phyloP scores from a whole-genome alignment of 106 monocot genomes.

The Gastrodia elata region DNA sequence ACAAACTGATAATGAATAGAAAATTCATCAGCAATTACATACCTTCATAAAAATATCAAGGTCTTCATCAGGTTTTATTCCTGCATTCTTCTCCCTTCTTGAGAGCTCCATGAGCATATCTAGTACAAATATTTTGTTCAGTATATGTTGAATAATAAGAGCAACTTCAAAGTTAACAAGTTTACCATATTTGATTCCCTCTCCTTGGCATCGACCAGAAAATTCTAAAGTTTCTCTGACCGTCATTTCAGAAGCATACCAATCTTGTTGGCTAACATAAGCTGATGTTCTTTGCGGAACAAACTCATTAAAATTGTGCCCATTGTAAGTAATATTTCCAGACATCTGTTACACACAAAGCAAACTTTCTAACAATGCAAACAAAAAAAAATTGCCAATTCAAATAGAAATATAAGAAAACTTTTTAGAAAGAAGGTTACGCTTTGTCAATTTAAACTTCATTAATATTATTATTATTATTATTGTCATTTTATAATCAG shows the following conservation, averaged over 20 bases:
- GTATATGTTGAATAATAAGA: slow-evolving; percentile 9
- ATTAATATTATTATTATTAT: not conserved
- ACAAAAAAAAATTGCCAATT: not conserved
- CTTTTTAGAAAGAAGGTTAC: not conserved
- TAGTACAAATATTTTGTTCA: slow-evolving; percentile 16
- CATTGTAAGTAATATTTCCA: slow-evolving; percentile 85
- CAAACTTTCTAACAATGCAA: not conserved
- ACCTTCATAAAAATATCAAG: slow-evolving; percentile 99
- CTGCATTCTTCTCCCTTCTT: slow-evolving; percentile 81
- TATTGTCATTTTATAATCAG: not conserved
- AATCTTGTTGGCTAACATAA: slow-evolving; percentile 98
- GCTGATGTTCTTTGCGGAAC: slow-evolving; percentile 96
- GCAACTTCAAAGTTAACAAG: not conserved
- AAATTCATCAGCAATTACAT: not conserved
- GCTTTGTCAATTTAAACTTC: not conserved
- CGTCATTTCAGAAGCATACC: slow-evolving; percentile 85
- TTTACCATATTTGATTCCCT: slow-evolving; percentile 96
- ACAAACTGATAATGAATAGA: not conserved
- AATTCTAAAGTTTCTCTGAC: slow-evolving; percentile 93
- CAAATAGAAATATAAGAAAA: not conserved
- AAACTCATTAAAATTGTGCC: slow-evolving; percentile 74
- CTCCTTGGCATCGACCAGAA: slow-evolving; percentile 87
- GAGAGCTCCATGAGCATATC: slow-evolving; percentile 96
- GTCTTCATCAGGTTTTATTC: slow-evolving; percentile 98
- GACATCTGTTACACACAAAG: slow-evolving; percentile 46